These are phyloP conservation scores for Spergularia azorica DNA, from an alignment of 179 eudicot genomes.

Conservation along the genomic window DNA sequence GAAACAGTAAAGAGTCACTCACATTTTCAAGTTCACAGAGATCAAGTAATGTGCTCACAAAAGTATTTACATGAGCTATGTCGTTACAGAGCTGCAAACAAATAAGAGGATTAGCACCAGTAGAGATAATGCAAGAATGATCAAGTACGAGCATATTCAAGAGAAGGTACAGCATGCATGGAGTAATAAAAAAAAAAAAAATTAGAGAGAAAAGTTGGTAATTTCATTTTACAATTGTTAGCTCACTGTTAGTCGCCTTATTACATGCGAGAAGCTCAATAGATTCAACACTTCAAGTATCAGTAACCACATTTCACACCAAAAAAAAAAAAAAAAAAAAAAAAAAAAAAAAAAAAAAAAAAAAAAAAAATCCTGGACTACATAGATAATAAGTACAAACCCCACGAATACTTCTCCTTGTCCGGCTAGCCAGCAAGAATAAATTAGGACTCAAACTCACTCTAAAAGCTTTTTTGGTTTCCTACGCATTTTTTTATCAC, in stretches of 20 bases:
- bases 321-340: too few relatives aligned
- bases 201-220: background rate
- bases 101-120: constrained; percentile 13
- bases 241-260: background rate
- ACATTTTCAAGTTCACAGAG: constrained; percentile 69
- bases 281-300: background rate
- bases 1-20: constrained; percentile 34
- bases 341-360: too few relatives aligned
- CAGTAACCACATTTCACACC: background rate
- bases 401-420: too few relatives aligned
- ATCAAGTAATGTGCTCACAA: constrained; percentile 58
- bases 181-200: background rate
- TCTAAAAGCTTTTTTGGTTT: too few relatives aligned
- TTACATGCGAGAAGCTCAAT: background rate
- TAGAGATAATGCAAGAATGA: background rate
- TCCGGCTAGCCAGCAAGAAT: too few relatives aligned
- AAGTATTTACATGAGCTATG: constrained; percentile 41
- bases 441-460: too few relatives aligned
- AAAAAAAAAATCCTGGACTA: too few relatives aligned
- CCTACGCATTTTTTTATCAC: too few relatives aligned
- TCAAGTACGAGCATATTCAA: constrained; percentile 12
- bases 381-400: too few relatives aligned
- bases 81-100: constrained; percentile 63
- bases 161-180: constrained; percentile 8
- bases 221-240: background rate